Evolutionary conservation across 768 basidiomycete species (phyloP).

Genomic region (Cyclocybe cylindracea): DNA sequence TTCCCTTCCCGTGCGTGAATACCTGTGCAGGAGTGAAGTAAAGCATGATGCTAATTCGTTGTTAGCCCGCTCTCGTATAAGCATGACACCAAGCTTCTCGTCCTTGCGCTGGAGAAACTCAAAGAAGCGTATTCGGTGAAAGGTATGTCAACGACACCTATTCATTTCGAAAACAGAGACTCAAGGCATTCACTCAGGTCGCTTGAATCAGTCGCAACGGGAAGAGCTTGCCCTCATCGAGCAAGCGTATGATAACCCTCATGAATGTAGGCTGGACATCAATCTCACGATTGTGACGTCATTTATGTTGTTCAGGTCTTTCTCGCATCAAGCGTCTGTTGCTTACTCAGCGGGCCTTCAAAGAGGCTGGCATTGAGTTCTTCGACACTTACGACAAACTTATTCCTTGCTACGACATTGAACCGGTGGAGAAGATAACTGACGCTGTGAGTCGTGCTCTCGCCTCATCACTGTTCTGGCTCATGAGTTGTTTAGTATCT

Average conservation of each 20-base stretch:
- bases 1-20: conserved; percentile 86
- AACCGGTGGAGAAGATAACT: conserved; percentile 99
- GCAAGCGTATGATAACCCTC: conserved; percentile 99
- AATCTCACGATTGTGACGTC: neutral
- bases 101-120: conserved; percentile 94
- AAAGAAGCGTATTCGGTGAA: conserved; percentile 99
- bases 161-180: neutral
- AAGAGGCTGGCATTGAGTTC: conserved; percentile 96
- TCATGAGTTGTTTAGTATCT: conserved; percentile 60
- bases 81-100: conserved; percentile 97
- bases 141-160: conserved; percentile 34
- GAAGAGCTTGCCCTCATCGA: conserved; percentile 98
- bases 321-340: conserved; percentile 98
- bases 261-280: conserved; percentile 69
- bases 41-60: neutral
- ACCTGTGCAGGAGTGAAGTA: neutral
- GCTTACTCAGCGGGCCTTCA: conserved; percentile 97
- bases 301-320: conserved; percentile 47
- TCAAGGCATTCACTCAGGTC: conserved; percentile 36
- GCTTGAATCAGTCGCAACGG: conserved; percentile 96
- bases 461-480: conserved; percentile 4
- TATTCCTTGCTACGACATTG: conserved; percentile 98
- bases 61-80: conserved; percentile 92
- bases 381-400: conserved; percentile 98
- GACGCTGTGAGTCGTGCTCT: conserved; percentile 69